These are phyloP conservation scores for Ophiostoma novo-ulmi DNA, from an alignment of 2,329 filamentous ascomycete species.

Conservation along the genomic window DNA sequence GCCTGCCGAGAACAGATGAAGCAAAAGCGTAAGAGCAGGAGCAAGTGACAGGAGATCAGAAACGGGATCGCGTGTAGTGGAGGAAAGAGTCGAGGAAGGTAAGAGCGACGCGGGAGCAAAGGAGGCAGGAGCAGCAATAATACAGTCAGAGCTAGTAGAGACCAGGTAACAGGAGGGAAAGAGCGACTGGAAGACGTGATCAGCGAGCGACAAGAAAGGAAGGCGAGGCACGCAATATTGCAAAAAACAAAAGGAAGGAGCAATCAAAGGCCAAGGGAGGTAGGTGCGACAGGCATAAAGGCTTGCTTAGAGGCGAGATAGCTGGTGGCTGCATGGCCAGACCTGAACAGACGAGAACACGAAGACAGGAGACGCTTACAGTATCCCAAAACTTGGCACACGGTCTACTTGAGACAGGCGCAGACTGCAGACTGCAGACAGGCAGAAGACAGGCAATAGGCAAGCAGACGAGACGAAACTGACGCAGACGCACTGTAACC, in stretches of 20 bases:
- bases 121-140: background rate
- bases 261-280: background rate
- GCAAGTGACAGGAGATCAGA: background rate
- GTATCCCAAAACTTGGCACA: slow-evolving; percentile 3
- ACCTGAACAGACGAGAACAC: background rate
- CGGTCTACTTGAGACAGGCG: slow-evolving; percentile 1
- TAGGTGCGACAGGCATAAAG: too few species aligned
- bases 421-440: slow-evolving; percentile 5
- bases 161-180: background rate
- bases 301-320: background rate
- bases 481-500: slow-evolving; percentile 13
- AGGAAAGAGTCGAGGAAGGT: background rate
- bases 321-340: background rate
- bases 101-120: background rate
- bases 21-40: background rate
- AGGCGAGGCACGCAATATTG: background rate
- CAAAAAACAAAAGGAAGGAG: background rate
- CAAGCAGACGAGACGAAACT: slow-evolving; percentile 5
- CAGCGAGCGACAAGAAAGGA: background rate
- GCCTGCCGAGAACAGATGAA: slow-evolving; percentile 8
- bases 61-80: background rate
- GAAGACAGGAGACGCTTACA: background rate
- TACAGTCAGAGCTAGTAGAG: background rate
- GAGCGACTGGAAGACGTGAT: background rate
- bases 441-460: too few species aligned